These are phyloP conservation scores for Aristolochia contorta DNA, from an alignment of 164 flowering plant genomes.

Conservation along the genomic window DNA sequence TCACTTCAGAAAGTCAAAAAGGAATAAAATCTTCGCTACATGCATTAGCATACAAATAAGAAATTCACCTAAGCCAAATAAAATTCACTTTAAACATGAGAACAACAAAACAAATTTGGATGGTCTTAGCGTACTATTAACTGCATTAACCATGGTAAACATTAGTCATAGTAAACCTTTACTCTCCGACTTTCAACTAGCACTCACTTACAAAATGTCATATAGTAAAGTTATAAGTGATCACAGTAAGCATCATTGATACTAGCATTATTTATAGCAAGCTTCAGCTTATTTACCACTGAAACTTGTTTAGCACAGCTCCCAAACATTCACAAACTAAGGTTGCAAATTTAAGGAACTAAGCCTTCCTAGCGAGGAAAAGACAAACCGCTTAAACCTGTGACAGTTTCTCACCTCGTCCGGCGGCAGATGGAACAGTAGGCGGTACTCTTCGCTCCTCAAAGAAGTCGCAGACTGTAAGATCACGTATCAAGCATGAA, in stretches of 20 bases:
- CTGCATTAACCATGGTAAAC: too few species aligned
- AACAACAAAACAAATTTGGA: not conserved
- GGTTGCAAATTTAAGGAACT: too few species aligned
- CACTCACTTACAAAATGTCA: too few species aligned
- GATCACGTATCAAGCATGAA: not conserved
- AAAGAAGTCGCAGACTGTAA: slow-evolving; percentile 33
- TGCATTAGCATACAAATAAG: not conserved
- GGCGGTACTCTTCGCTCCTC: slow-evolving; percentile 86
- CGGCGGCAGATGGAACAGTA: slow-evolving; percentile 73
- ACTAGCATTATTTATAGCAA: not conserved
- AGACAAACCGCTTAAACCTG: not conserved
- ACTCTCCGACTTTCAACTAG: too few species aligned
- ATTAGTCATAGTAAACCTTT: too few species aligned
- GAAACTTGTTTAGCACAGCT: not conserved
- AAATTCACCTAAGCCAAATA: not conserved
- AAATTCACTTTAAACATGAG: not conserved
- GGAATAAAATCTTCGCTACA: not conserved
- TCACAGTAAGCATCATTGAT: not conserved
- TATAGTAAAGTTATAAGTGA: not conserved
- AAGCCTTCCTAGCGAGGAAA: not conserved
- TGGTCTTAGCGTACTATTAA: too few species aligned
- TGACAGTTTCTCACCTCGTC: slow-evolving; percentile 61
- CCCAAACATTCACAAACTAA: too few species aligned
- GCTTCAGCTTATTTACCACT: not conserved
- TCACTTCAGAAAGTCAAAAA: not conserved